Evolutionary conservation across 2,329 filamentous ascomycete genomes (phyloP).

Genomic region (Pleoardoris graminearum): DNA sequence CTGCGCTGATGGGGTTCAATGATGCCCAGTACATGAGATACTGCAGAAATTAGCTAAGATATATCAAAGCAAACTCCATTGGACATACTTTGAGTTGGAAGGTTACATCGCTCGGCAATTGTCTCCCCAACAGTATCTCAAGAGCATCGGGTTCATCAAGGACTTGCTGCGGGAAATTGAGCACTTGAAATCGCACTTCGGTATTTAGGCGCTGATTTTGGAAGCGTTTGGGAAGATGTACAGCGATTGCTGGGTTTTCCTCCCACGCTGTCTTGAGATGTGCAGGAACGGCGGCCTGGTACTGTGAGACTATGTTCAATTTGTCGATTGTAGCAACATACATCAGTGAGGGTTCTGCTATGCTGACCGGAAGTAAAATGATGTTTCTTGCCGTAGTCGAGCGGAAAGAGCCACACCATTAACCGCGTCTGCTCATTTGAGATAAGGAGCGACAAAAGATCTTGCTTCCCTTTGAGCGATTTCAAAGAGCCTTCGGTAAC

Average conservation of each 20-base stretch:
- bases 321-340: conserved; percentile 17
- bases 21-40: conserved; percentile 93
- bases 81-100: conserved; percentile 75
- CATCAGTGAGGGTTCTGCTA: conserved; percentile 48
- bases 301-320: conserved; percentile 9
- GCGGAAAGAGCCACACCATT: conserved; percentile 85
- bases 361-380: conserved; percentile 52
- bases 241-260: conserved; percentile 82
- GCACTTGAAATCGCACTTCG: conserved; percentile 77
- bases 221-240: conserved; percentile 81
- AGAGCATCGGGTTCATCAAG: conserved; percentile 80
- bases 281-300: conserved; percentile 60
- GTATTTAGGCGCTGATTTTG: conserved; percentile 70
- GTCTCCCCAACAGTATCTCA: conserved; percentile 75
- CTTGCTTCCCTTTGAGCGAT: conserved; percentile 76
- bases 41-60: conserved; percentile 46
- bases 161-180: conserved; percentile 83
- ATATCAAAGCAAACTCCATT: background rate
- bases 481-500: conserved; percentile 57
- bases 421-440: conserved; percentile 84
- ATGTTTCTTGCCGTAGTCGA: conserved; percentile 65
- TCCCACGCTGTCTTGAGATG: conserved; percentile 83
- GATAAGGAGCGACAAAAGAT: conserved; percentile 77
- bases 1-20: conserved; percentile 88
- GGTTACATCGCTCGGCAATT: conserved; percentile 76